Percentiles rank a stretch among this genome's conserved stretches.
These are phyloP conservation scores for Hypoxylon perforatum DNA, from an alignment of 495 filamentous ascomycete species.

Conservation along the genomic window DNA sequence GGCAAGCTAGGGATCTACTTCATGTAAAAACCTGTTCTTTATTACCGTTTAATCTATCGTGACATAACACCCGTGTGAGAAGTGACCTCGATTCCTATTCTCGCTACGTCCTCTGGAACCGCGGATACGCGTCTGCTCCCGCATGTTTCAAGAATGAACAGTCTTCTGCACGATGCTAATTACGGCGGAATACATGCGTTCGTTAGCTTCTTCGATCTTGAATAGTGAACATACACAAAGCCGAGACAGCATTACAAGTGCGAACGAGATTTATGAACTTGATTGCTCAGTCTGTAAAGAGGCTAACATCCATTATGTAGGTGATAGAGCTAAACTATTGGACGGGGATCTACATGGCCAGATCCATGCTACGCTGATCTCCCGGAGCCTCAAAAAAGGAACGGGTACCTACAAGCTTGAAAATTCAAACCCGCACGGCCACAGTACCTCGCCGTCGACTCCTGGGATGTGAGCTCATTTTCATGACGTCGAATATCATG, in stretches of 20 bases:
- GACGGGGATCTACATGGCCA: constrained; percentile 39
- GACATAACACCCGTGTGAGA: constrained; percentile 11
- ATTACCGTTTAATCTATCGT: neutral
- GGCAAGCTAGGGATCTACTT: constrained; percentile 3
- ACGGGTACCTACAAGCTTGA: constrained; percentile 4
- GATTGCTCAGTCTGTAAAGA: constrained; percentile 30
- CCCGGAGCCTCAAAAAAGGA: constrained; percentile 35
- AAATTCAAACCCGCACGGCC: neutral
- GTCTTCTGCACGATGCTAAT: constrained; percentile 26
- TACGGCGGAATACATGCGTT: constrained; percentile 5
- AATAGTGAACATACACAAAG: neutral
- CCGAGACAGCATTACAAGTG: constrained; percentile 17
- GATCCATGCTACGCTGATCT: constrained; percentile 35
- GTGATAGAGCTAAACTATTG: constrained; percentile 33
- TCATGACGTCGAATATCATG: constrained; percentile 23
- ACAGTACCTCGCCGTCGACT: constrained; percentile 5
- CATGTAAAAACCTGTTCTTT: neutral
- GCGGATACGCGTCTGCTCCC: constrained; percentile 21
- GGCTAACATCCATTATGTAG: constrained; percentile 28
- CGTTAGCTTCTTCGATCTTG: constrained; percentile 11
- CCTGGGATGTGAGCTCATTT: constrained; percentile 7
- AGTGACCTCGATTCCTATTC: constrained; percentile 5
- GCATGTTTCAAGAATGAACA: constrained; percentile 20
- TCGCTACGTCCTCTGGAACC: neutral
- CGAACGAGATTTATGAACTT: constrained; percentile 9